Conservation (phyloP, 108 stramenopile genomes). For the Asterionellopsis glacialis region DNA sequence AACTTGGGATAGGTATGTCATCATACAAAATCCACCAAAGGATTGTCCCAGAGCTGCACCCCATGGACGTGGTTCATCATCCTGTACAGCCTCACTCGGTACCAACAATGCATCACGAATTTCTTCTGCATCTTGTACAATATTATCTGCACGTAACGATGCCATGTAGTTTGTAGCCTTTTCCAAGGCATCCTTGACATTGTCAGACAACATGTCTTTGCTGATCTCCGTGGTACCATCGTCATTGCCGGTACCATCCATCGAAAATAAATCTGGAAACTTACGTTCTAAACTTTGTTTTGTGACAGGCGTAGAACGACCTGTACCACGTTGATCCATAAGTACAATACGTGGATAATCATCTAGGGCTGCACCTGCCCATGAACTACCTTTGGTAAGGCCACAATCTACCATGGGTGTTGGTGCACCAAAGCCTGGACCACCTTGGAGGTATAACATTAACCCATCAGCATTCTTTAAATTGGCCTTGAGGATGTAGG, state of each 20-base stretch:
- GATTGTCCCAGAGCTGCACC: slow-evolving; percentile 86
- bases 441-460: slow-evolving; percentile 85
- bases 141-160: slow-evolving; percentile 86
- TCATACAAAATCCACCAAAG: slow-evolving; percentile 92
- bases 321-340: slow-evolving; percentile 96
- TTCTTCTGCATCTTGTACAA: slow-evolving; percentile 87
- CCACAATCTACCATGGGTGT: slow-evolving; percentile 44
- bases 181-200: slow-evolving; percentile 34
- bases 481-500: slow-evolving; percentile 34
- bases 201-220: slow-evolving; percentile 20
- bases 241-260: slow-evolving; percentile 30
- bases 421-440: slow-evolving; percentile 90
- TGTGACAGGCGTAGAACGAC: slow-evolving; percentile 70
- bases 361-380: slow-evolving; percentile 67
- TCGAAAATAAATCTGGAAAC: slow-evolving; percentile 76
- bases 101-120: slow-evolving; percentile 62
- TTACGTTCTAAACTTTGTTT: slow-evolving; percentile 59
- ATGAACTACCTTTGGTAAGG: slow-evolving; percentile 40
- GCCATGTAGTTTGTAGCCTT: slow-evolving; percentile 70
- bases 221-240: slow-evolving; percentile 18
- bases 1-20: slow-evolving; percentile 81
- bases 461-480: slow-evolving; percentile 37
- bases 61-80: slow-evolving; percentile 42
- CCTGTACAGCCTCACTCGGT: slow-evolving; percentile 11
- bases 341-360: slow-evolving; percentile 67